Evolutionary conservation across 306 rosid species (phyloP).

Genomic region (Prunus padus): DNA sequence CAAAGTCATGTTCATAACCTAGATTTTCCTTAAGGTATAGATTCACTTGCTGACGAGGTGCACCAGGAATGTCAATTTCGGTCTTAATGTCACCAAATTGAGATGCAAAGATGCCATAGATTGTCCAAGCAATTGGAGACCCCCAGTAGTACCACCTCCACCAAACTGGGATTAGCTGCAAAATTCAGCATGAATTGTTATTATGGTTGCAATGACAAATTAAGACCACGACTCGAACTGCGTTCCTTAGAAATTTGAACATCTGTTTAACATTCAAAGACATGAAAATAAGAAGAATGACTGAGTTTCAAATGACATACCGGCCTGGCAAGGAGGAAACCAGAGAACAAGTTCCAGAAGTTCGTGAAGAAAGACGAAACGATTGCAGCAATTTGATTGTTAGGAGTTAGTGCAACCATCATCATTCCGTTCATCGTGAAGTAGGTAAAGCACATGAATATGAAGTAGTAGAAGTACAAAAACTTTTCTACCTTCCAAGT

Average conservation of each 20-base stretch:
- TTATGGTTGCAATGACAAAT: background rate
- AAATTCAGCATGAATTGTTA: background rate
- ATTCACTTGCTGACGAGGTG: background rate
- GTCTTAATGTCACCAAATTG: conserved; percentile 24
- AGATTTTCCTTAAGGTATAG: conserved; percentile 18
- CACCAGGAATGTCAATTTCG: background rate
- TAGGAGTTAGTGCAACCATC: conserved; percentile 62
- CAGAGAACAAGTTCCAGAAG: conserved; percentile 75
- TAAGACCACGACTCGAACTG: background rate
- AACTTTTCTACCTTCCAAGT: conserved; percentile 35
- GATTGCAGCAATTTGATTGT: conserved; percentile 51
- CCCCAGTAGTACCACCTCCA: conserved; percentile 45
- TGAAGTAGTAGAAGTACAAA: conserved; percentile 59
- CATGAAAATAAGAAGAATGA: background rate
- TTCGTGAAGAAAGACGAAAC: conserved; percentile 46
- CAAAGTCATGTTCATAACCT: conserved; percentile 30
- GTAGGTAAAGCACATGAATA: conserved; percentile 59
- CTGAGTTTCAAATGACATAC: conserved; percentile 31
- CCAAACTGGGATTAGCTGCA: conserved; percentile 39
- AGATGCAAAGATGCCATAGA: conserved; percentile 32
- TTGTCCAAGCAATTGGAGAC: conserved; percentile 36
- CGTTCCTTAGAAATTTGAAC: too few relatives aligned
- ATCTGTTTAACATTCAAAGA: background rate
- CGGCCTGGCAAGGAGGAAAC: conserved; percentile 59
- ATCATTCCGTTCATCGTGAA: conserved; percentile 69